Conservation (phyloP, 441 rosid genomes). For the Daphne laureola region DNA sequence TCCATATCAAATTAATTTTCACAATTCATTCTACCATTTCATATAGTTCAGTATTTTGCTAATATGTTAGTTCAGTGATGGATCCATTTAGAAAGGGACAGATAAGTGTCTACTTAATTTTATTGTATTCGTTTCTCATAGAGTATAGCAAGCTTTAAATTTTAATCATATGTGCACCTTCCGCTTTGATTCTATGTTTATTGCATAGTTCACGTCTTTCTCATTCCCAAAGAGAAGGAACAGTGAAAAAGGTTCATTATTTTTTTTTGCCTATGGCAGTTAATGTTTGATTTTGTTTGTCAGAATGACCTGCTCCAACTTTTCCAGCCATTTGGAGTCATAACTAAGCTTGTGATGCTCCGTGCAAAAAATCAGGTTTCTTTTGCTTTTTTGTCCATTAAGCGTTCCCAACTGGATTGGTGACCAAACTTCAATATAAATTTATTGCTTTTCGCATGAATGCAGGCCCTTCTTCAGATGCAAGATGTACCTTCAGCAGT, state of each 20-base stretch:
- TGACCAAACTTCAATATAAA: slow-evolving; percentile 2
- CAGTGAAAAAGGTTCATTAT: neutral
- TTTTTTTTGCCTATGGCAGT: slow-evolving; percentile 2
- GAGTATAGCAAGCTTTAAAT: neutral
- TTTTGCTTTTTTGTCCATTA: slow-evolving; percentile 3
- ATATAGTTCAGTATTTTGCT: too few species aligned
- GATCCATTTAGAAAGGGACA: too few species aligned
- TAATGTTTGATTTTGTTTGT: slow-evolving; percentile 11
- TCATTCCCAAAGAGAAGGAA: too few species aligned
- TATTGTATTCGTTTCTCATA: too few species aligned
- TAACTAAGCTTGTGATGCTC: slow-evolving; percentile 97
- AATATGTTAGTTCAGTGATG: too few species aligned
- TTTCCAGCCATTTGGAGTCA: slow-evolving; percentile 95
- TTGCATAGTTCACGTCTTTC: too few species aligned
- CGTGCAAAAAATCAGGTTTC: slow-evolving; percentile 96
- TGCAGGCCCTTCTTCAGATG: slow-evolving; percentile 96
- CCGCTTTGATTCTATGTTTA: neutral
- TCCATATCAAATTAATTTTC: neutral
- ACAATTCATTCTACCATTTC: too few species aligned
- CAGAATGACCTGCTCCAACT: slow-evolving; percentile 98
- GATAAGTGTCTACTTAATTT: too few species aligned
- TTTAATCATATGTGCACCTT: neutral
- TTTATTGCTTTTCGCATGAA: slow-evolving; percentile 5
- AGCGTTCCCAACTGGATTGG: slow-evolving; percentile 11
- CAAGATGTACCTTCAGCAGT: slow-evolving; percentile 90